Evolutionary conservation across 495 filamentous ascomycete species (phyloP), one percentile per base, ranked within the genome.

Genomic region (Penicillium coprophilum): DNA sequence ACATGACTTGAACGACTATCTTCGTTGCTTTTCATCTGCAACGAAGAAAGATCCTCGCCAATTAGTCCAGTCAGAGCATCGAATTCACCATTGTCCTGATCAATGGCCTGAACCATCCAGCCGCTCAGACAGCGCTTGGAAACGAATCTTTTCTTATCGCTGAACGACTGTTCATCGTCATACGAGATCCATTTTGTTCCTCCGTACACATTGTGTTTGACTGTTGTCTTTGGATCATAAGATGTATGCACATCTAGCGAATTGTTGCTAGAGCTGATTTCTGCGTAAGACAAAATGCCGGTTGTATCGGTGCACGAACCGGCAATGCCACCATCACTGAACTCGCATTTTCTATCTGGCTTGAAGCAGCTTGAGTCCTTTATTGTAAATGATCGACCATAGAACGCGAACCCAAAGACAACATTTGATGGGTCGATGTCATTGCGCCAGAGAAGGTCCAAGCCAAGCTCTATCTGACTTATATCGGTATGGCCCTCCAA

Each of bases 141-240:
- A 0, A 49, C 10, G 15, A 40, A 21, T 19, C 46, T 46, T 2
- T 12, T 17, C 24, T 57, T 61, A 0, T 44, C 9, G 23, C 63
- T 34, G 10, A 74, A 61, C 0, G 75, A 79, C 5, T 71, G 57
- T 0, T 31, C 57, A 52, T 77, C 73, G 43, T 80, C 78, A 53
- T 73, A 80, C 0, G 67, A 58, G 8, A 77, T 61, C 69, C 78
- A 77, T 54, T 82, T 74, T 28, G 77, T 65, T 1, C 23, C 21
- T 7, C n/a, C 1, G n/a, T 21, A 46, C 4, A 24, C 21, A 28
- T 21, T 24, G 12, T 24, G 12, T 21, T 46, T 46, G 12, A 46
- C 20, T 6, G 43, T 21, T 2, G 20, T 27, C 20, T 46, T 13
- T 13, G 17, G 3, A 10, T 46, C 19, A 10, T 24, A 27, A 13